These are phyloP conservation scores for Lactarius sanguifluus DNA, from an alignment of 768 basidiomycete species.

Conservation along the genomic window DNA sequence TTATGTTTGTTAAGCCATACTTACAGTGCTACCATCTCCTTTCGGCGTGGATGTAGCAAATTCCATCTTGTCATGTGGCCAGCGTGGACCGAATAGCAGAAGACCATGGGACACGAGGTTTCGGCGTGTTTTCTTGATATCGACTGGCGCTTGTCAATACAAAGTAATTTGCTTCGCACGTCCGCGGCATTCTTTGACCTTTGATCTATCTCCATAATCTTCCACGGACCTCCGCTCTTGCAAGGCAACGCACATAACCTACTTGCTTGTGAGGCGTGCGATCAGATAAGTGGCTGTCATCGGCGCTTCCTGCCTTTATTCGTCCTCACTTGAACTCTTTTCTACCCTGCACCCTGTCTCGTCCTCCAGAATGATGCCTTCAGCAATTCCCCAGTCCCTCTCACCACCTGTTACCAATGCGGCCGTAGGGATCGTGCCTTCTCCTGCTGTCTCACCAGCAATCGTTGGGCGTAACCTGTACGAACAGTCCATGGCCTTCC, in stretches of 20 bases:
- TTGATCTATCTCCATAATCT: constrained; percentile 5
- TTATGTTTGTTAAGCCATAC: background rate
- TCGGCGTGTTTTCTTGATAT: constrained; percentile 23
- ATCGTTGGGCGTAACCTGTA: constrained; percentile 21
- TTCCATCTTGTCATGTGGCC: constrained; percentile 13
- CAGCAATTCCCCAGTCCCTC: constrained; percentile 16
- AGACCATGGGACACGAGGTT: constrained; percentile 20
- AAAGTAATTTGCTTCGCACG: background rate
- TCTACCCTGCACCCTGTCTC: constrained; percentile 18
- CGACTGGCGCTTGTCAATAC: constrained; percentile 9
- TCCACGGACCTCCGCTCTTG: constrained; percentile 5
- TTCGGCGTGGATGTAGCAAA: constrained; percentile 2
- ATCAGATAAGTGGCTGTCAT: constrained; percentile 26
- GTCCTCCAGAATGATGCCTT: constrained; percentile 27
- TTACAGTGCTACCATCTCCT: background rate
- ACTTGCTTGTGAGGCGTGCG: background rate
- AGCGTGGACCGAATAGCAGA: constrained; percentile 7
- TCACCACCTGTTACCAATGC: constrained; percentile 3
- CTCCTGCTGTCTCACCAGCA: constrained; percentile 29
- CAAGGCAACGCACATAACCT: background rate
- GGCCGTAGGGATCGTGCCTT: constrained; percentile 21
- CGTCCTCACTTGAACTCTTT: constrained; percentile 6
- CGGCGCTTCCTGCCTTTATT: constrained; percentile 7
- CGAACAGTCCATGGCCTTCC: constrained; percentile 36
- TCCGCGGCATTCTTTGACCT: constrained; percentile 1